Conservation (phyloP, 106 monocot species). For the Allium cepa region DNA sequence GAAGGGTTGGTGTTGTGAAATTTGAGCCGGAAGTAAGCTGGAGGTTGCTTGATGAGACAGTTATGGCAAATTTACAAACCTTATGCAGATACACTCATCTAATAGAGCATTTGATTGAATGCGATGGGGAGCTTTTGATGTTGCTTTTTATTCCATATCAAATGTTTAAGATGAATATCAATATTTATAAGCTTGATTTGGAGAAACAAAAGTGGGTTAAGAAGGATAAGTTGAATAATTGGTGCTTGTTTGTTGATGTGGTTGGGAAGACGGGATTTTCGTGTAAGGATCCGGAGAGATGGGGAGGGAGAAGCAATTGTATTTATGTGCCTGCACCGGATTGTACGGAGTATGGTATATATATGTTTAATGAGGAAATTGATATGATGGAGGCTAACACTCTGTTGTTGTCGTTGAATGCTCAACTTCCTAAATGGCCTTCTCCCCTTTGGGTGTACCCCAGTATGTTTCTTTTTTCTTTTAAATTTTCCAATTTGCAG, state of each 20-base stretch:
- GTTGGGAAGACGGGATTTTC: conserved; percentile 7
- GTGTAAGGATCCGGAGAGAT: conserved; percentile 9
- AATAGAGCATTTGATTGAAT: background rate
- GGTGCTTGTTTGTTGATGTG: conserved; percentile 19
- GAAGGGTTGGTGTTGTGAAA: background rate
- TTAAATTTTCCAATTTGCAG: too few relatives aligned
- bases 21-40: background rate
- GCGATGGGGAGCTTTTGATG: conserved; percentile 4
- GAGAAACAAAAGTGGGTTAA: conserved; percentile 13
- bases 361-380: conserved; percentile 1
- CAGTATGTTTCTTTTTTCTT: conserved; percentile 5
- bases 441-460: conserved; percentile 28
- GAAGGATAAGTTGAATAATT: conserved; percentile 14
- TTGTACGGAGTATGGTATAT: conserved; percentile 1
- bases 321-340: conserved; percentile 18
- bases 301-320: conserved; percentile 25
- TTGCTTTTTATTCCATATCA: background rate
- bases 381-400: background rate
- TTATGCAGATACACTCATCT: background rate
- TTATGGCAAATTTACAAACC: background rate
- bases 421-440: conserved; percentile 6
- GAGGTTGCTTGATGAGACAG: background rate
- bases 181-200: conserved; percentile 17
- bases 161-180: background rate
- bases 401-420: background rate